Evolutionary conservation across 139 green algal genomes (phyloP), one percentile per base, ranked within the genome.

Genomic region (Trebouxia sp.): DNA sequence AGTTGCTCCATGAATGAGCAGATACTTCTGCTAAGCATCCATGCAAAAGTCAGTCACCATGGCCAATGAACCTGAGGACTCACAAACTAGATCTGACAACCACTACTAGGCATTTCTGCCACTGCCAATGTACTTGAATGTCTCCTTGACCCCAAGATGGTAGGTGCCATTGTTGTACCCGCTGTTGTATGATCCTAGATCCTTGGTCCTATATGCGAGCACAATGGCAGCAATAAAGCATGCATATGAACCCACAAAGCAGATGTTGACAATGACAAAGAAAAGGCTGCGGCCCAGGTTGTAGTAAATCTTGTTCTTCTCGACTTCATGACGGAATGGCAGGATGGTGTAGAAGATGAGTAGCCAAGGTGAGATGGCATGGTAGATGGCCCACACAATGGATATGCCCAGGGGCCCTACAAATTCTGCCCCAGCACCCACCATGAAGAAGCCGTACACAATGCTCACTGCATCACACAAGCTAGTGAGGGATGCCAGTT

Each of bases 401-500:
- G 72, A 79, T 4, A 79, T 79, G 22, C 69, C 69, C 69, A 77
- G 26, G 24, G 69, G 69, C 22, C 69, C 69, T 38, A 77, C 69
- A 41, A 77, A 77, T 24, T 77, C 22, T 51, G 69, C 69, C 41
- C 69, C 69, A 45, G 69, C 69, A 10, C 69, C 69, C 22, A 77
- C 69, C 69, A 77, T 77, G 24, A 77, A 77, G 69, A 77, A 77
- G 69, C 69, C 69, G 12, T 77, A 77, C 26, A 77, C 43, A 38
- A 77, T 51, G 41, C 39, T 56, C 8, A 77, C 43, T 51, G 69
- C 43, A 53, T 20, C 24, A 35, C 56, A 69, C 47, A 53, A n/a
- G n/a, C n/a, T n/a, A n/a, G n/a, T n/a, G n/a, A n/a, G n/a, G n/a
- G n/a, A n/a, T n/a, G n/a, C n/a, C n/a, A n/a, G n/a, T n/a, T n/a